Evolutionary conservation across 441 rosid genomes (phyloP), one percentile per base, ranked within the genome.

Genomic region (Geranium incanum): DNA sequence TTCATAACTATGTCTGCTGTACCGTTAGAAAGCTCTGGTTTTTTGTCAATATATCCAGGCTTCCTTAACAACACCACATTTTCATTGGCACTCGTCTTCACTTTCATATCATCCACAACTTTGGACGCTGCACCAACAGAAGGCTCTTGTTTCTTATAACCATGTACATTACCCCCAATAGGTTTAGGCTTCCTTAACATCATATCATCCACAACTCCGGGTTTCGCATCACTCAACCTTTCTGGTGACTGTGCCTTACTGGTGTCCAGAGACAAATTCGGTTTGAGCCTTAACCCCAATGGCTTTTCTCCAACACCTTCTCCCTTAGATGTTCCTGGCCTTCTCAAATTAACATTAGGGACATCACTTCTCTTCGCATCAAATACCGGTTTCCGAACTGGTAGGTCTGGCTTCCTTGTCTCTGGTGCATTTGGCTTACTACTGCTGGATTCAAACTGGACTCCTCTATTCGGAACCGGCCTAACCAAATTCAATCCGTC

Each of bases 311-410:
- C 82, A 13, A 78, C 85, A 36, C 81, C 90, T 76, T 78, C 88
- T 75, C 78, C 87, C 62, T 84, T 86, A 74, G 76, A 82, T 43
- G 87, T n/a, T 38, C 80, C 72, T 7, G 95, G 97, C 83, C 87
- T 94, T 76, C 97, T 86, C 86, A 94, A 77, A 67, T 88, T 85
- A 79, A 90, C 95, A 86, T 91, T 85, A 41, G 97, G 97, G 74
- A 90, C 76, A 66, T 76, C 86, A 60, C 83, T 75, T 79, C 78
- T 86, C 0, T 72, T 74, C 1, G 50, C 70, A 75, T 76, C 72
- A 57, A 80, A 81, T 16, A 74, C 36, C 13, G 71, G 73, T 50
- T 77, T 80, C 68, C 68, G 75, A 70, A 76, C 75, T 2, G 81
- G 43, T 60, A 69, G 80, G 57, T 38, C 65, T 9, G 89, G 88